Conservation (phyloP, 23 red algal genomes). For the Chondrus crispus region DNA sequence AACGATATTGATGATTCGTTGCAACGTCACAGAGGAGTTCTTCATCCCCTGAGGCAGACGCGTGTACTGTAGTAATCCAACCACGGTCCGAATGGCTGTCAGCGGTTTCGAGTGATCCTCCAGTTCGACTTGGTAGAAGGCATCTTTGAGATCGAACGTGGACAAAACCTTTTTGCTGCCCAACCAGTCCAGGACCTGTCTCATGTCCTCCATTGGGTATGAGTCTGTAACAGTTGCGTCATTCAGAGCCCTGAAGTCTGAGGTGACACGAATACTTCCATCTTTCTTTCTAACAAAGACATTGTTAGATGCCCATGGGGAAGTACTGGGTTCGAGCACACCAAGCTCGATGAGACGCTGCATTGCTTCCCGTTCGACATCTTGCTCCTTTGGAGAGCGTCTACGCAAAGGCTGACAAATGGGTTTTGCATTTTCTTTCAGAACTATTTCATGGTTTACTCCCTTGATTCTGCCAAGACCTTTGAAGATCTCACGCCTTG, state of each 20-base stretch:
- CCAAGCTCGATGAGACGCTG: neutral
- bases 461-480: neutral
- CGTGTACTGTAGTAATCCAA: constrained; percentile 42
- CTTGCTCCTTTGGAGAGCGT: neutral
- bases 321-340: neutral
- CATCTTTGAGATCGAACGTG: constrained; percentile 10
- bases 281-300: constrained; percentile 31
- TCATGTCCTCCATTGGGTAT: constrained; percentile 29
- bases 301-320: neutral
- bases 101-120: neutral
- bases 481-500: neutral
- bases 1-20: too few relatives aligned
- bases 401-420: neutral
- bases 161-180: neutral
- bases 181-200: constrained; percentile 9
- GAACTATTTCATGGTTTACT: neutral
- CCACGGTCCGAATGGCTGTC: constrained; percentile 13
- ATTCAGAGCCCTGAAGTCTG: constrained; percentile 46
- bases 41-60: neutral
- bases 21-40: constrained; percentile 6
- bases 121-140: constrained; percentile 35
- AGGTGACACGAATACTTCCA: neutral
- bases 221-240: neutral
- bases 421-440: neutral
- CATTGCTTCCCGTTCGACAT: neutral